These are phyloP conservation scores for Aspergillus texensis DNA, from an alignment of 2,329 filamentous ascomycete species.

Conservation along the genomic window DNA sequence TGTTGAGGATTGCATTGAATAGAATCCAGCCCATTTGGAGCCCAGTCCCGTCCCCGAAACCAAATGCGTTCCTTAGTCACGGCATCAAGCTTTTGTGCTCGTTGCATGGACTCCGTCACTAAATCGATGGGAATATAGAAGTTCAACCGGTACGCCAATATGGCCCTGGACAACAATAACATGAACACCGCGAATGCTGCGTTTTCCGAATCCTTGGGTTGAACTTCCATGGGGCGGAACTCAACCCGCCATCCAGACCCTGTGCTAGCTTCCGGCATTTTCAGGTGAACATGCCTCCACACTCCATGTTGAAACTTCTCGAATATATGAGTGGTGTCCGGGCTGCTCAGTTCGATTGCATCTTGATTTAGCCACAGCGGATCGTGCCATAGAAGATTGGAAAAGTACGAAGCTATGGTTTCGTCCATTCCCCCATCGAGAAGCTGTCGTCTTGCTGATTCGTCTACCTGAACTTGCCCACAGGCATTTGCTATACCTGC, in stretches of 20 bases:
- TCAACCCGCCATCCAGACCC: constrained; percentile 92
- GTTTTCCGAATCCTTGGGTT: constrained; percentile 92
- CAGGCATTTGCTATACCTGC: background rate
- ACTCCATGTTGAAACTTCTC: constrained; percentile 19
- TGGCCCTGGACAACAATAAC: constrained; percentile 82
- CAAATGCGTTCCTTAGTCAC: constrained; percentile 76
- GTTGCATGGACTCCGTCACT: constrained; percentile 91
- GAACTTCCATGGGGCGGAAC: constrained; percentile 92
- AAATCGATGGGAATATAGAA: constrained; percentile 83
- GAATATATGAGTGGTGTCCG: constrained; percentile 16
- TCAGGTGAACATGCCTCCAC: constrained; percentile 23
- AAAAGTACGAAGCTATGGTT: constrained; percentile 20
- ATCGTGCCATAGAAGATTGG: constrained; percentile 15
- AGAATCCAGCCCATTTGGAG: constrained; percentile 31
- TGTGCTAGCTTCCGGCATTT: constrained; percentile 65
- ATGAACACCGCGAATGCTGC: constrained; percentile 91
- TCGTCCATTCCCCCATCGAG: constrained; percentile 25
- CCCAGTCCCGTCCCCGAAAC: constrained; percentile 82
- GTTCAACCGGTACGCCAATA: constrained; percentile 83
- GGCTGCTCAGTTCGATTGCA: constrained; percentile 14
- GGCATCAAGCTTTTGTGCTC: constrained; percentile 75
- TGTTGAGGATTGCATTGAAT: background rate
- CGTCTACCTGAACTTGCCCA: background rate
- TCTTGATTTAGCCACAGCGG: constrained; percentile 17
- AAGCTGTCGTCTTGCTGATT: constrained; percentile 12